Percentiles rank a stretch among this genome's conserved stretches.
Evolutionary conservation across 75 land plant genomes (phyloP).

Genomic region (Pinus tabuliformis): DNA sequence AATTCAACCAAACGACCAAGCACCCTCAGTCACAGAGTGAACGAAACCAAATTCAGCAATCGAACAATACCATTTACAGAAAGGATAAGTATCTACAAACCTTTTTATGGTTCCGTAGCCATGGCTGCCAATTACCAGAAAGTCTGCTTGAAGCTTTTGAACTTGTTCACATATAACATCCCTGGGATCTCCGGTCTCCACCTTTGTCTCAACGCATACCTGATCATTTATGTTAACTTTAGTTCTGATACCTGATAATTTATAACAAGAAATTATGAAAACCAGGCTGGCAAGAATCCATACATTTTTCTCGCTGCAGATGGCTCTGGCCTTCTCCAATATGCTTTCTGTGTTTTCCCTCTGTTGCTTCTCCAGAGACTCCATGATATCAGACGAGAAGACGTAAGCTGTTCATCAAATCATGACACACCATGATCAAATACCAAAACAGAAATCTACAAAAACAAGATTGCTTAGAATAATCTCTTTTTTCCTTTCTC

Average conservation of each 20-base stretch:
- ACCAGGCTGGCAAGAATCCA: neutral
- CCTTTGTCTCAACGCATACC: conserved; percentile 5
- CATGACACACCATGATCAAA: neutral
- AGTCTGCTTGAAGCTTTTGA: conserved; percentile 3
- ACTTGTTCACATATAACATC: conserved; percentile 14
- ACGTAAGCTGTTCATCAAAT: conserved; percentile 27
- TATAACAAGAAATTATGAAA: neutral
- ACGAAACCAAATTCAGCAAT: too few relatives aligned
- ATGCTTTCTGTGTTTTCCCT: conserved; percentile 33
- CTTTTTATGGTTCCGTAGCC: conserved; percentile 23
- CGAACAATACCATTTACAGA: too few relatives aligned
- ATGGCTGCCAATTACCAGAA: conserved; percentile 23
- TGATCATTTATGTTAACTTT: neutral
- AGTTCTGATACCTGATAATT: neutral
- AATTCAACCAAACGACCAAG: too few relatives aligned
- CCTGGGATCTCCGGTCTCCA: conserved; percentile 14
- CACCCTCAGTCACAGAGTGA: too few relatives aligned
- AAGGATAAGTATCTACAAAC: neutral
- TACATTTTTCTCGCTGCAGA: conserved; percentile 23
- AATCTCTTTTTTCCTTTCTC: too few relatives aligned
- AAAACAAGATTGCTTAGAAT: neutral
- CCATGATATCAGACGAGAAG: conserved; percentile 33
- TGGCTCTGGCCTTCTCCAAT: conserved; percentile 50
- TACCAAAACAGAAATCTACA: neutral
- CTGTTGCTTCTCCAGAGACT: conserved; percentile 32